Evolutionary conservation across 2,329 filamentous ascomycete species (phyloP), one percentile per base, ranked within the genome.

Genomic region (Verticillium isaacii): DNA sequence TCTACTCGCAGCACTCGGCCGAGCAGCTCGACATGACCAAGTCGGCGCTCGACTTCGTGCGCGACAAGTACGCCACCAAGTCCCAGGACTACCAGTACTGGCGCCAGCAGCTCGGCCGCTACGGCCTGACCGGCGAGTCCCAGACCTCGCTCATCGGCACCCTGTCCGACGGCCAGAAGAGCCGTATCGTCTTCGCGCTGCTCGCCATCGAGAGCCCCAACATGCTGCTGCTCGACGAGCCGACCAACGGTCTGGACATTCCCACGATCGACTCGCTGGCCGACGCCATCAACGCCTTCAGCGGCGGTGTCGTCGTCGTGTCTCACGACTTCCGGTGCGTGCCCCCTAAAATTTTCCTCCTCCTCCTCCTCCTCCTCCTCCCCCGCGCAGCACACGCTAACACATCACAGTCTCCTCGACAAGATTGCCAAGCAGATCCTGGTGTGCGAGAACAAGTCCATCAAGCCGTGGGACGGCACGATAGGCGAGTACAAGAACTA

Each of bases 391-490:
- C 23, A 9, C 55, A 52, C 65, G 57, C 65, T 74, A 66, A 70
- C 59, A 32, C 19, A 11, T 45, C 25, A 61, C 62, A 96, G 94
- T 84, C 84, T 99, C 72, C 88, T 99, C 68, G 95, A 99, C 87
- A 97, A 97, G 85, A 98, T 99, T 77, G 95, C 95, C 70, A 99
- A 99, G 86, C 92, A 99, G 78, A 99, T 99, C 78, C 88, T 99
- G 81, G 95, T 99, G 61, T 99, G 96, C 80, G 95, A 99, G 82
- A 93, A 99, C 88, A 93, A 93, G 85, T 93, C 93, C 15, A 93
- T 98, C 70, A 88, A 85, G 70, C 80, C 87, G 71, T 99, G 95
- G 95, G 89, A 94, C 66, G 94, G 94, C 71, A 82, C 80, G 67
- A 99, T 99, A 73, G 89, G 89, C 69, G 89, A 93, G 64, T 99